Conservation (phyloP, 495 filamentous ascomycete species). For the Neurospora cerealis region DNA sequence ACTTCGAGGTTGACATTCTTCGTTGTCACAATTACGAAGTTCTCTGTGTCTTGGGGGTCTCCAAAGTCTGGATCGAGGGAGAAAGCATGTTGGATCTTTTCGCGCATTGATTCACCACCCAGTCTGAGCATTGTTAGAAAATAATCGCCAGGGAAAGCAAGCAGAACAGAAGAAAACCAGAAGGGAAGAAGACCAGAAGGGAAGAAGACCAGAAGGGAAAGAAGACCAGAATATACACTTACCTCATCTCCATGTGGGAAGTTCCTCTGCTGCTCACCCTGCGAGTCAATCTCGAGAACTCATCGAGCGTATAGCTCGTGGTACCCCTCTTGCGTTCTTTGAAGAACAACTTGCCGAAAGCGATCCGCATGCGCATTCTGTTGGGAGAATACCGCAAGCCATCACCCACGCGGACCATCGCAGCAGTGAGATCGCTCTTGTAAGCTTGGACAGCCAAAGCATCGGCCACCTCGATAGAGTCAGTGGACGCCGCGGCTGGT, state of each 20-base stretch:
- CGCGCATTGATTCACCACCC: neutral
- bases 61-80: neutral
- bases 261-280: conserved; percentile 19
- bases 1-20: conserved; percentile 15
- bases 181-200: neutral
- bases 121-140: neutral
- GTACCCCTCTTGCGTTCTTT: conserved; percentile 31
- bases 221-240: conserved; percentile 4
- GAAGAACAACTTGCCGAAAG: conserved; percentile 46
- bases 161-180: neutral
- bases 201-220: neutral
- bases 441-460: conserved; percentile 1
- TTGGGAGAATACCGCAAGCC: conserved; percentile 9
- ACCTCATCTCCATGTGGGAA: conserved; percentile 27
- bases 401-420: neutral
- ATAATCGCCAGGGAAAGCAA: too few species aligned
- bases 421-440: conserved; percentile 1
- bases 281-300: conserved; percentile 41
- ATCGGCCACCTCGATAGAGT: neutral
- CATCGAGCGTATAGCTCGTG: conserved; percentile 29
- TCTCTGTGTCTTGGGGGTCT: neutral
- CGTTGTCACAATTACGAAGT: conserved; percentile 8
- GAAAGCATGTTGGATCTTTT: neutral
- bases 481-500: neutral
- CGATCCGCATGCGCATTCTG: conserved; percentile 39